These are phyloP conservation scores for Psilocybe cyanescens DNA, from an alignment of 768 basidiomycete species.

Conservation along the genomic window DNA sequence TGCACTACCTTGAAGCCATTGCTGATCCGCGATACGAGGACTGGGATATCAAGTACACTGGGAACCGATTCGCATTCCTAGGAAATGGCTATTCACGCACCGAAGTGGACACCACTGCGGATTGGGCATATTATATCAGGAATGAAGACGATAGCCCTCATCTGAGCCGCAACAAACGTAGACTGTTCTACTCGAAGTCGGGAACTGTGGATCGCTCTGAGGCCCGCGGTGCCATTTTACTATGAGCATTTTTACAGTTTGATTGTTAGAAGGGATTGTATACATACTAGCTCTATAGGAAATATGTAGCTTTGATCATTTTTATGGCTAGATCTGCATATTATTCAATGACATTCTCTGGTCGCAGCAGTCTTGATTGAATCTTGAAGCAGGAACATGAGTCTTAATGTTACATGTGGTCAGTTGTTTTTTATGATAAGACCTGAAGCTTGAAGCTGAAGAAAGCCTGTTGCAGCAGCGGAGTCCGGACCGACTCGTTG, in stretches of 20 bases:
- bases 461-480: too few species aligned
- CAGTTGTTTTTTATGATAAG: too few species aligned
- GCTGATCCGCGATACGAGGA: constrained; percentile 35
- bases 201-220: constrained; percentile 1
- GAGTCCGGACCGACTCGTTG: too few species aligned
- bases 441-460: too few species aligned
- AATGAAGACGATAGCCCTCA: constrained; percentile 25
- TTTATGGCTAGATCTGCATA: too few species aligned
- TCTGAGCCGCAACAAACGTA: constrained; percentile 19
- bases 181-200: constrained; percentile 10
- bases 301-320: too few species aligned
- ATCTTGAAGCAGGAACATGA: too few species aligned
- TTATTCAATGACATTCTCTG: too few species aligned
- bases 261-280: too few species aligned
- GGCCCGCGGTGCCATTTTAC: background rate
- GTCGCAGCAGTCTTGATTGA: too few species aligned
- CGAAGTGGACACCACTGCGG: constrained; percentile 32
- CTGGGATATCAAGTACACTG: constrained; percentile 34
- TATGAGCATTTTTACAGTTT: background rate
- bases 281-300: too few species aligned
- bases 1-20: constrained; percentile 36
- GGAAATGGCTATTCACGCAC: constrained; percentile 37
- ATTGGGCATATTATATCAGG: constrained; percentile 35
- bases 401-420: too few species aligned
- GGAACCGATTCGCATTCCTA: constrained; percentile 34